Evolutionary conservation across 441 rosid genomes (phyloP).

Genomic region (Geranium incanum): DNA sequence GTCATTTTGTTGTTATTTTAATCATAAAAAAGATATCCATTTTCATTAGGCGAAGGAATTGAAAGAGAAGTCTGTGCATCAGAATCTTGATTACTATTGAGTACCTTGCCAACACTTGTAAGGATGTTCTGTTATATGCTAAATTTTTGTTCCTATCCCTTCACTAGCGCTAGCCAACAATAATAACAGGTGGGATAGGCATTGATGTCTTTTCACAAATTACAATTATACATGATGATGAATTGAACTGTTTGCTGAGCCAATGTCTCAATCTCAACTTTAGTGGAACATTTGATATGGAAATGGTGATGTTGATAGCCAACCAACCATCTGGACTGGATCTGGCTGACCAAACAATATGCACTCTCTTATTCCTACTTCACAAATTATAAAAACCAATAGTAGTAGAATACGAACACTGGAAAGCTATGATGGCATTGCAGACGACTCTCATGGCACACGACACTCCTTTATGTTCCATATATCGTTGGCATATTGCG

Average conservation of each 20-base stretch:
- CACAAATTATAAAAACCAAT: background rate
- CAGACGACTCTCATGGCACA: conserved; percentile 4
- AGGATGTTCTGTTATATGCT: too few species aligned
- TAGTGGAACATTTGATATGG: background rate
- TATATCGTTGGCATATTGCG: conserved; percentile 72
- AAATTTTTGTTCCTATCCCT: too few species aligned
- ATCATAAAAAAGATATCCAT: too few species aligned
- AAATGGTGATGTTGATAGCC: background rate
- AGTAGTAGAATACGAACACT: background rate
- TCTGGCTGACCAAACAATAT: conserved; percentile 1
- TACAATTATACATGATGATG: background rate
- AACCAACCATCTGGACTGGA: background rate
- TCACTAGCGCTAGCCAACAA: too few species aligned
- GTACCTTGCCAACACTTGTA: too few species aligned
- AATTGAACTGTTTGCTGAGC: background rate
- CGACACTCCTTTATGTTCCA: conserved; percentile 48
- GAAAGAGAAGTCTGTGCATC: too few species aligned
- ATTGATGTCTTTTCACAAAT: background rate
- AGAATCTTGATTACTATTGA: too few species aligned
- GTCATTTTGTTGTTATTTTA: too few species aligned
- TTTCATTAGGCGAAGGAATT: too few species aligned
- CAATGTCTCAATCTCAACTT: background rate
- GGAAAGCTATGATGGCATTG: background rate
- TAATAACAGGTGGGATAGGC: too few species aligned
- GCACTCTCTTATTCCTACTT: conserved; percentile 7